Conservation (phyloP, 2,329 filamentous ascomycete genomes). For the Xylaria sp. region DNA sequence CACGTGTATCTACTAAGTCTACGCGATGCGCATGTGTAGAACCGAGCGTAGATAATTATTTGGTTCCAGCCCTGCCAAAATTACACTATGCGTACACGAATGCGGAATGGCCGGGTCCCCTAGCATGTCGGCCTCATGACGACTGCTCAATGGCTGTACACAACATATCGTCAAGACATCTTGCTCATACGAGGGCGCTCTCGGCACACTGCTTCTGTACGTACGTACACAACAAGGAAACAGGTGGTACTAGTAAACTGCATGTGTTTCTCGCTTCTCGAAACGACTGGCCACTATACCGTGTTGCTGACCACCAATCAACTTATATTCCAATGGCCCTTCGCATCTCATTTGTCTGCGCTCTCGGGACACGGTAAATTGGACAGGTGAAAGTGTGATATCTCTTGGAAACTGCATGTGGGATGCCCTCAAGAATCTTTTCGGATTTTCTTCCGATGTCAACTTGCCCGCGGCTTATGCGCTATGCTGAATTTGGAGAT, state of each 20-base stretch:
- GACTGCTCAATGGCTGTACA: not conserved
- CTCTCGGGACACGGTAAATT: not conserved
- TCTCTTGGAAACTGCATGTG: constrained; percentile 9
- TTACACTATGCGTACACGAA: not conserved
- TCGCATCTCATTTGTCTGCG: constrained; percentile 13
- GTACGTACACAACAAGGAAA: not conserved
- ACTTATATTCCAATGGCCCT: not conserved
- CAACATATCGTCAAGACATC: not conserved
- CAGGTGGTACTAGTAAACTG: not conserved
- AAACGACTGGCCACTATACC: constrained; percentile 13
- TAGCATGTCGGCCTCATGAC: too few relatives aligned
- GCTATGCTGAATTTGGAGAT: constrained; percentile 15
- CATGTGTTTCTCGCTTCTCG: constrained; percentile 4
- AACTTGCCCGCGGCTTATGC: not conserved
- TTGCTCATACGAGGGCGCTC: not conserved
- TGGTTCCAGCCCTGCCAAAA: constrained; percentile 2
- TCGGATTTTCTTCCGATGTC: constrained; percentile 6
- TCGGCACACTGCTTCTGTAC: not conserved
- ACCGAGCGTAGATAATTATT: not conserved
- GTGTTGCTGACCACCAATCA: constrained; percentile 13
- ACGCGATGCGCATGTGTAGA: too few relatives aligned
- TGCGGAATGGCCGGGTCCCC: not conserved
- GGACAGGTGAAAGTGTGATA: constrained; percentile 16
- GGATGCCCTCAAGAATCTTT: constrained; percentile 6
- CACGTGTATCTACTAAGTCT: too few relatives aligned